phyloP scores from a whole-genome alignment of 2,329 filamentous ascomycete genomes.

The Aschersonia sp. region DNA sequence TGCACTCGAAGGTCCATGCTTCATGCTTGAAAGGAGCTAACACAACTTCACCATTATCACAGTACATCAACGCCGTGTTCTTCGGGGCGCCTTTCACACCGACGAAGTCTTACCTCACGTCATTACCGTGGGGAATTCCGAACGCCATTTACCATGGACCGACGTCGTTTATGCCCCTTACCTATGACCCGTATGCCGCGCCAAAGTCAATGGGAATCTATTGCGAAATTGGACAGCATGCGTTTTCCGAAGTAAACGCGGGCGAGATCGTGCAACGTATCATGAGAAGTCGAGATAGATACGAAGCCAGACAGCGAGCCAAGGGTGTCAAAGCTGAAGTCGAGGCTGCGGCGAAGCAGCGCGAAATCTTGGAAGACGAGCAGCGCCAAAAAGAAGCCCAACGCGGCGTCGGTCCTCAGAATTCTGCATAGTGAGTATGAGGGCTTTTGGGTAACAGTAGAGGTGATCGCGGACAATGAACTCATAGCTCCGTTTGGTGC shows the following conservation, averaged over 20 bases:
- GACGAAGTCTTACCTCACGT: constrained; percentile 60
- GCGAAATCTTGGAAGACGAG: constrained; percentile 48
- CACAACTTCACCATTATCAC: neutral
- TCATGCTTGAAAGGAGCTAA: neutral
- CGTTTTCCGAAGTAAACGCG: constrained; percentile 79
- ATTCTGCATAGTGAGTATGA: too few relatives aligned
- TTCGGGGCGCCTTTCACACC: constrained; percentile 86
- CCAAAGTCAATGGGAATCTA: constrained; percentile 78
- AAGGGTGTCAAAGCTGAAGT: constrained; percentile 77
- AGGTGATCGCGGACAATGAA: too few relatives aligned
- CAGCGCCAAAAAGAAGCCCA: constrained; percentile 33
- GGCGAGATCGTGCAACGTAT: constrained; percentile 86
- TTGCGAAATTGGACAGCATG: constrained; percentile 59
- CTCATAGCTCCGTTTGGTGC: too few relatives aligned
- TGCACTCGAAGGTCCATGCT: neutral
- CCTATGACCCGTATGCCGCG: constrained; percentile 67
- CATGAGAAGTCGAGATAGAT: constrained; percentile 70
- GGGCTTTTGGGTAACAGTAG: too few relatives aligned
- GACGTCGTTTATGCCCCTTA: constrained; percentile 74
- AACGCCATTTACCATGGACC: constrained; percentile 90
- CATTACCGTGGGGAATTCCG: constrained; percentile 60
- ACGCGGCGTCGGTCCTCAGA: constrained; percentile 5
- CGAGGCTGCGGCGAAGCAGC: constrained; percentile 50
- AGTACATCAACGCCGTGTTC: constrained; percentile 79
- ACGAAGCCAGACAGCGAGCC: constrained; percentile 79